Base-by-base conservation (phyloP, 1,284 basidiomycete species). In the Sporisorium graminicola region DNA sequence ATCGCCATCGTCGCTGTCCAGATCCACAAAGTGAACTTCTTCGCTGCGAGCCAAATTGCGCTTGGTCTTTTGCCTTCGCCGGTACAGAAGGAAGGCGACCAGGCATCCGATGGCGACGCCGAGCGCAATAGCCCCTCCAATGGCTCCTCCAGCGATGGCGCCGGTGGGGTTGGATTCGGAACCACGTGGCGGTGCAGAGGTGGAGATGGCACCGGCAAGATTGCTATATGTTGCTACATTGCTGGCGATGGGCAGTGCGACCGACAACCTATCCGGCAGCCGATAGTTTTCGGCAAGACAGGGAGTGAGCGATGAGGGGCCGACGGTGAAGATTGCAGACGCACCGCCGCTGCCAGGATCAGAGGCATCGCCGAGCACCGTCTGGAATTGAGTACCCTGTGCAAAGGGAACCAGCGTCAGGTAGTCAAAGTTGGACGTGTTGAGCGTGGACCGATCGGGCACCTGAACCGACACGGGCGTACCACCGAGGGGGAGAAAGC, bases 111-210 rank as follows among this genome's bases (percentile, higher is more conserved):
- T 61, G 9, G 77, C 65, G 5, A 72, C 37, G 12, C 64, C 78
- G 6, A 80, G 54, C 6, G 78, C 79, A 27, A 81, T 75, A 0
- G 70, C 72, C 9, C 75, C 79, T 51, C 79, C 79, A 35, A 81
- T 80, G 10, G 77, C 74, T 9, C 79, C 79, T 54, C 79, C 79
- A 16, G 79, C 76, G 16, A 81, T 77, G 5, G 74, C 78, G 20
- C 77, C 79, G 1, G 69, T 71, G 16, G 54, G 35, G 4, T 63
- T 43, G 18, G 58, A 47, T 5, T 35, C 27, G 2, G 59, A 56
- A 2, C 10, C 52, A 35, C 29, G 16, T 20, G 31, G 9, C 9
- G 62, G 31, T 5, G 24, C 26, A 12, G 46, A 53, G 0, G 53
- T 62, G 6, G 60, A 50, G 47, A 81, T 71, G n/a, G 79, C 79